These are phyloP conservation scores for Lagerstroemia speciosa DNA, from an alignment of 345 rosid species.

Conservation along the genomic window DNA sequence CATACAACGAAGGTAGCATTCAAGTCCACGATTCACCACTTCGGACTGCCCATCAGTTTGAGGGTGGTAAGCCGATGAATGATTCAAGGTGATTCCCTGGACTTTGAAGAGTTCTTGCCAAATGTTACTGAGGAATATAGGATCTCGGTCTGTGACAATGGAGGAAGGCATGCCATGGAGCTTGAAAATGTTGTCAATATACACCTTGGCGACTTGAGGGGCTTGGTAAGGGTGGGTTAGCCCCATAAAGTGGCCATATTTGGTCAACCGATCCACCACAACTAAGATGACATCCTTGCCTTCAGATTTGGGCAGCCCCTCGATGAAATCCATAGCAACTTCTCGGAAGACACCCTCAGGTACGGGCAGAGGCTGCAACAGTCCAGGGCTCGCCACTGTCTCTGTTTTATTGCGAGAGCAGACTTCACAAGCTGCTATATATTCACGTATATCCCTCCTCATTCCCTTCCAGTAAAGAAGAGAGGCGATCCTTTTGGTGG, in stretches of 20 bases:
- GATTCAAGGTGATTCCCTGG: too few species aligned
- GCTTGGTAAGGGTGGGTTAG: neutral
- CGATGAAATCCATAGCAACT: neutral
- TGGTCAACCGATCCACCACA: conserved; percentile 1
- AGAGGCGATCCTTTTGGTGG: neutral
- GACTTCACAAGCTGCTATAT: neutral
- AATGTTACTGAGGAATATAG: too few species aligned
- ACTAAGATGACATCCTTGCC: neutral
- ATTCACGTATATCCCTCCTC: neutral
- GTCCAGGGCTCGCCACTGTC: neutral
- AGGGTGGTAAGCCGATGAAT: too few species aligned
- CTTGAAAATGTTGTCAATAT: neutral
- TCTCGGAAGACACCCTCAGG: neutral
- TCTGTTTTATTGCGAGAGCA: neutral
- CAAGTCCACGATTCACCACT: neutral
- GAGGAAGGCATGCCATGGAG: conserved; percentile 2
- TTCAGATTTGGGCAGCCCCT: conserved; percentile 2
- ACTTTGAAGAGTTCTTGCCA: too few species aligned
- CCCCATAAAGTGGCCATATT: conserved; percentile 1
- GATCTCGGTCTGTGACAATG: too few species aligned
- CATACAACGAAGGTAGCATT: neutral
- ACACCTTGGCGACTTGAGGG: neutral
- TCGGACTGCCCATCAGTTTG: too few species aligned
- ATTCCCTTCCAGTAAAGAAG: neutral
- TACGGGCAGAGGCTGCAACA: neutral